Percentiles rank a stretch among this genome's conserved stretches.
Evolutionary conservation across 1,284 basidiomycete species (phyloP).

Genomic region (Ceratobasidium sp.): DNA sequence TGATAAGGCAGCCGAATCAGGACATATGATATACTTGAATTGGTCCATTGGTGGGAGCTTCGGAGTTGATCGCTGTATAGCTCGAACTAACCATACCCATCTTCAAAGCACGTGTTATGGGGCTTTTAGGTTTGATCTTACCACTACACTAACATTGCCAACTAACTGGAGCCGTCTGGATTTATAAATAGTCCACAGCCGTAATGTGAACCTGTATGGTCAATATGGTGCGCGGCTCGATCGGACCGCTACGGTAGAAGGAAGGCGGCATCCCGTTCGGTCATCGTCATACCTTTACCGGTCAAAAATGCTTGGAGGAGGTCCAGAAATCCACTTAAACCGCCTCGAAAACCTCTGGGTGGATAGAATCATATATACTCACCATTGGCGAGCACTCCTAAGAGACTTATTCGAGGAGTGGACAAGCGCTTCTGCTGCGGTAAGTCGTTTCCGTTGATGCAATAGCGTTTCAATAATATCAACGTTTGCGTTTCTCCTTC

Average conservation of each 20-base stretch:
- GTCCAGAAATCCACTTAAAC: slow-evolving; percentile 42
- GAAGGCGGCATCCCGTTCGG: slow-evolving; percentile 29
- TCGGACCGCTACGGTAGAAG: slow-evolving; percentile 42
- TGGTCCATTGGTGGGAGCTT: slow-evolving; percentile 37
- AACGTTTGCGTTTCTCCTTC: no score
- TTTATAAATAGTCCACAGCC: slow-evolving; percentile 27
- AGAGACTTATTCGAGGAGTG: slow-evolving; percentile 36
- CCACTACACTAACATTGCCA: not conserved
- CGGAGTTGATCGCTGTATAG: no score
- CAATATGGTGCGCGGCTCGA: slow-evolving; percentile 45
- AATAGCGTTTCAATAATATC: no score
- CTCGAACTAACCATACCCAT: no score
- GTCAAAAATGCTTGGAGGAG: slow-evolving; percentile 24
- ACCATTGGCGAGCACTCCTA: slow-evolving; percentile 41
- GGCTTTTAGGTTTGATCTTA: slow-evolving; percentile 26
- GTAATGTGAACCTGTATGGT: slow-evolving; percentile 48
- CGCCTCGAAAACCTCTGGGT: slow-evolving; percentile 44
- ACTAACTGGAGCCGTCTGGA: no score
- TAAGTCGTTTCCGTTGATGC: slow-evolving; percentile 2
- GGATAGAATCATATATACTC: slow-evolving; percentile 42
- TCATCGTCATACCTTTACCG: slow-evolving; percentile 8
- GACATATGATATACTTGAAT: slow-evolving; percentile 36
- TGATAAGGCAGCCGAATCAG: slow-evolving; percentile 39
- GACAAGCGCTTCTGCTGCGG: slow-evolving; percentile 30
- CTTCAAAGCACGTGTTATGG: slow-evolving; percentile 22